Base-by-base conservation (phyloP, 441 rosid genomes). In the Bruguiera hainesii region DNA sequence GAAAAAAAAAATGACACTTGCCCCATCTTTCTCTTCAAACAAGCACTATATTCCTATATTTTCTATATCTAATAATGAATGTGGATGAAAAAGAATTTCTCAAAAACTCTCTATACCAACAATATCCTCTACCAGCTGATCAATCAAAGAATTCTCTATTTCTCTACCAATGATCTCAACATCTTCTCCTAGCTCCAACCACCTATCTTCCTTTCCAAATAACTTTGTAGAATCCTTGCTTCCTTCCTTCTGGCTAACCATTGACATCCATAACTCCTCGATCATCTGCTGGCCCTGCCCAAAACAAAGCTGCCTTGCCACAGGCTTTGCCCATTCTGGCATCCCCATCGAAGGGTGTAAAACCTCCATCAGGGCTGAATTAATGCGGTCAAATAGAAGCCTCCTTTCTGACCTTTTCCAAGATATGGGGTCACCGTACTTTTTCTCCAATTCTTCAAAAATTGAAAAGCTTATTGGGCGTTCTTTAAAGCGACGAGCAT, bases 371-470 rank as follows among this genome's bases (percentile, higher is more conserved):
- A 91, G 74, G 63, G 75, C 79, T 46, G 70, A 74, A 80, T 76
- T 85, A 67, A 87, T 80, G 58, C 92, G 75, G 79, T 91, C 96
- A 30, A 88, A 88, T 30, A 90, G 73, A 70, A 91, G 79, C 81
- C 71, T 82, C 82, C 97, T 85, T 33, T 83, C 98, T 20, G 90
- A 84, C 31, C 81, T 88, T 73, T 76, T 80, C 98, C 99, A 90
- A 28, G 81, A 80, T 49, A 75, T 70, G 49, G 78, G 84, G 48
- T 74, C 81, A 35, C 81, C 83, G 37, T 86, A 86, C 83, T 81
- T 91, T 76, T 85, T 91, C 88, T 94, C 99, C 61, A 95, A 70
- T 53, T 73, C 73, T 80, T 83, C 89, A 7, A 95, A 95, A 65
- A 87, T 75, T 9, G 71, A 61, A 18, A 76, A 69, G 64, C 75